phyloP scores from a whole-genome alignment of 1,284 basidiomycete genomes.

The Trichosporon coremiiforme region DNA sequence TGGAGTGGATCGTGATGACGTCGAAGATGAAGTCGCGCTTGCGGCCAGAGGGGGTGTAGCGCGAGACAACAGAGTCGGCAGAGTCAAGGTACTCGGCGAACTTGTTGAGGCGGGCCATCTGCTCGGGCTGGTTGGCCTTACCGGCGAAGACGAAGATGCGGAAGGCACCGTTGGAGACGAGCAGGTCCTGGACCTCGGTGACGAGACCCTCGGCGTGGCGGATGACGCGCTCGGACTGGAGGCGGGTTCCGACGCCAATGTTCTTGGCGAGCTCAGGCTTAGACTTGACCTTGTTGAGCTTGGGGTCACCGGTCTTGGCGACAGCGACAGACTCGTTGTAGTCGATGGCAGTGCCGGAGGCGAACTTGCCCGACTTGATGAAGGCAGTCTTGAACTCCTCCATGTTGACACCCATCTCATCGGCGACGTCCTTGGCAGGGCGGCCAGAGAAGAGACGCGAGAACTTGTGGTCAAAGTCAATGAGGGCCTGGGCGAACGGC shows the following conservation, averaged over 20 bases:
- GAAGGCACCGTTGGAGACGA: slow-evolving; percentile 39
- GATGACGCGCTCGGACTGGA: slow-evolving; percentile 28
- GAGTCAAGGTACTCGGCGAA: slow-evolving; percentile 33
- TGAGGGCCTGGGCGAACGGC: slow-evolving; percentile 41
- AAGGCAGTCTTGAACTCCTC: slow-evolving; percentile 34
- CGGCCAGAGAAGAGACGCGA: slow-evolving; percentile 42
- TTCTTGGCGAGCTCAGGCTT: slow-evolving; percentile 28
- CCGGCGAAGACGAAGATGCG: slow-evolving; percentile 44
- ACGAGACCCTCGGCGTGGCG: slow-evolving; percentile 31
- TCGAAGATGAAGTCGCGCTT: slow-evolving; percentile 30
- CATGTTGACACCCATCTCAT: slow-evolving; percentile 33
- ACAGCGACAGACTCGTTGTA: slow-evolving; percentile 25
- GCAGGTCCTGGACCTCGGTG: slow-evolving; percentile 38
- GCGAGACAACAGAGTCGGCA: slow-evolving; percentile 27
- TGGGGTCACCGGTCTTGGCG: slow-evolving; percentile 24
- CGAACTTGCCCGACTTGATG: slow-evolving; percentile 29
- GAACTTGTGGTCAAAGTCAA: slow-evolving; percentile 47
- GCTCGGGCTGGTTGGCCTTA: slow-evolving; percentile 29
- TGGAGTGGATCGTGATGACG: slow-evolving; percentile 38
- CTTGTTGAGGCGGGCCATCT: slow-evolving; percentile 29
- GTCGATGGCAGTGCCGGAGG: slow-evolving; percentile 32
- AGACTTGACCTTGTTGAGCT: slow-evolving; percentile 18
- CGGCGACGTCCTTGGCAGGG: slow-evolving; percentile 32
- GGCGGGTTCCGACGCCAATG: slow-evolving; percentile 28
- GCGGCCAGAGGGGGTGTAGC: slow-evolving; percentile 23